Base-by-base conservation (phyloP, 2,329 filamentous ascomycete species). In the Pyrenochaeta sp. region DNA sequence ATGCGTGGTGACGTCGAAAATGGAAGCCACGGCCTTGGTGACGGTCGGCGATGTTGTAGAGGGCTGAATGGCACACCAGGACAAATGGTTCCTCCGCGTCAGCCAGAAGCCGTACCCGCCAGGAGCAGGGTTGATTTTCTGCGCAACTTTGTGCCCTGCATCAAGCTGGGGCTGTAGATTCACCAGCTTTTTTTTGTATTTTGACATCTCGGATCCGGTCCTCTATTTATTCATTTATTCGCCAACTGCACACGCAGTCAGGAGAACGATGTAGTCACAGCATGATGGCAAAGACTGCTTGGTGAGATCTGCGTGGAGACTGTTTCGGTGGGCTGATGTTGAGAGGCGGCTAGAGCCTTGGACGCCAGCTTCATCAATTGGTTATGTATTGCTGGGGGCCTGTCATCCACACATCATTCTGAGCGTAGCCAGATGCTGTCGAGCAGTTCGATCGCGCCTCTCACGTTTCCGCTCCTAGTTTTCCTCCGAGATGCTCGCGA, bases 401-500 rank as follows among this genome's bases (percentile, higher is more conserved):
- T 61, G 49, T 50, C 56, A 56, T 35, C 10, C 27, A 44, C 21
- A 15, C 41, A 48, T 32, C 46, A 35, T 35, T 41, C 37, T 29
- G 49, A 31, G 40, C n/a, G 39, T 35, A 41, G 44, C 30, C 45
- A 42, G 20, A 32, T 40, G n/a, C 30, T 51, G 18, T 42, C 14
- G 21, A 18, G 18, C 17, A 37, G 17, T 20, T 15, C 21, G 35
- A 49, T 55, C 36, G 37, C 23, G 4, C 42, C 35, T 48, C 47
- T 36, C n/a, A 39, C 21, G 45, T 49, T 37, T 32, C 43, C 39
- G 42, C 40, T 49, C 33, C 40, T 23, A 43, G 31, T n/a, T 30
- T 55, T 52, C 32, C 41, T 51, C 46, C 48, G 32, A 45, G n/a
- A 31, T 33, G 51, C 42, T 37, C 45, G 49, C 46, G 54, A 59